Evolutionary conservation across 1,139 yeast genomes (phyloP).

Genomic region (Yamadazyma dushanensis): DNA sequence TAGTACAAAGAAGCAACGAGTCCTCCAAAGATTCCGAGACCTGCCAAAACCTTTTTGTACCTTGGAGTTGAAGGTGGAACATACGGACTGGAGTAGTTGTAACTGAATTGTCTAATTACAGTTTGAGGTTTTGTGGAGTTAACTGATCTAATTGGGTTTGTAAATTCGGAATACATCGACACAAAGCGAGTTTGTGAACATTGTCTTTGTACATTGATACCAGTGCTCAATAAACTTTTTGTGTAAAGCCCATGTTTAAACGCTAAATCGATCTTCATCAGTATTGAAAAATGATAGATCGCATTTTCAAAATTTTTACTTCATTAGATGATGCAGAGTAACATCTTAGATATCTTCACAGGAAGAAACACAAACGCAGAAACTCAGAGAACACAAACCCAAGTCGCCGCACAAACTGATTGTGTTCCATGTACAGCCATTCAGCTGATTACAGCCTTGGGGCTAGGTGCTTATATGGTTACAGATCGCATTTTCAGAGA

Average conservation of each 20-base stretch:
- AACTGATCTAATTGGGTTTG: no score
- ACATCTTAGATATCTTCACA: conserved; percentile 35
- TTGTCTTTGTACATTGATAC: no score
- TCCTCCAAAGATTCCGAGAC: conserved; percentile 23
- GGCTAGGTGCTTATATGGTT: conserved; percentile 37
- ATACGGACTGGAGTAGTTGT: conserved; percentile 9
- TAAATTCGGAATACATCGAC: no score
- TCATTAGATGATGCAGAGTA: conserved; percentile 16
- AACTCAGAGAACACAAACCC: background rate
- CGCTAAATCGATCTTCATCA: no score
- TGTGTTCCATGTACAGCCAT: conserved; percentile 45
- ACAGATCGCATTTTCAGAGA: conserved; percentile 34
- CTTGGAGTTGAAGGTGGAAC: conserved; percentile 21
- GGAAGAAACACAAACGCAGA: background rate
- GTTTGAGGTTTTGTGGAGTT: no score
- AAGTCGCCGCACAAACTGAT: conserved; percentile 18
- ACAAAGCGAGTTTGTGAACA: no score
- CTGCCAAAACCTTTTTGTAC: conserved; percentile 26
- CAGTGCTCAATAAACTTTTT: no score
- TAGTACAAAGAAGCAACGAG: conserved; percentile 40
- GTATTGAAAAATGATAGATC: no score
- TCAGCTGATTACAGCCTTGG: conserved; percentile 35
- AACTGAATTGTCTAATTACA: conserved; percentile 1
- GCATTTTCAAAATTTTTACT: no score
- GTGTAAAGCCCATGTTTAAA: no score